Evolutionary conservation across 2,329 filamentous ascomycete genomes (phyloP), one percentile per base, ranked within the genome.

Genomic region (Hortaea sp.): DNA sequence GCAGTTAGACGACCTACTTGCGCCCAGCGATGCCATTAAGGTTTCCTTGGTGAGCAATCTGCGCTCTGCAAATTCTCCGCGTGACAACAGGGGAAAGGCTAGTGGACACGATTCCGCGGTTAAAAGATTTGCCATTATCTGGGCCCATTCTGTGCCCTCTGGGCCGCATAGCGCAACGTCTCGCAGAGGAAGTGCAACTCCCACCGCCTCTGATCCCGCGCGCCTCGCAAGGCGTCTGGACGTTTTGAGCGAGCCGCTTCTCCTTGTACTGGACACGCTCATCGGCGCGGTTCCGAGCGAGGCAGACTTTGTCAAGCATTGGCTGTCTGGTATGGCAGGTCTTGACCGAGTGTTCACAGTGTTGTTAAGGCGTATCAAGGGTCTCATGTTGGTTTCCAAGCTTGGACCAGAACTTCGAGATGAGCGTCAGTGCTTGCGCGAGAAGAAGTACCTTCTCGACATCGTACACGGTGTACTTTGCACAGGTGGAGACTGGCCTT

Each of bases 241-340:
- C 5, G 82, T 95, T 69, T 73, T 97, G 37, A 83, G 83, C 5
- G 79, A 88, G 42, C 90, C 90, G 1, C 66, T 95, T 12, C 84
- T 95, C 52, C 68, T 94, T 7, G 75, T 94, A 52, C 71, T 97
- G 28, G 90, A 97, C 64, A 76, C 82, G 1, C 70, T 97, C 1
- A 67, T 78, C 12, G 82, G 89, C 48, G 81, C 87, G 49, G 75
- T 78, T 13, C 83, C 81, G 2, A 85, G 89, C 55, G 69, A 84
- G 10, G 87, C 83, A 51, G 83, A 88, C 66, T 83, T 84, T 28
- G 79, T 87, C 35, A 84, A 83, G 56, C 81, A 78, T 42, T 95
- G 90, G 89, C 72, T 97, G 3, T 83, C 85, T 55, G 81, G 69
- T 45, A 59, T 76, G 7, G 67, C 74, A 10, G 76, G 69, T 37